phyloP scores from a whole-genome alignment of 1,284 basidiomycete species.

The Sanghuangporus baumii region DNA sequence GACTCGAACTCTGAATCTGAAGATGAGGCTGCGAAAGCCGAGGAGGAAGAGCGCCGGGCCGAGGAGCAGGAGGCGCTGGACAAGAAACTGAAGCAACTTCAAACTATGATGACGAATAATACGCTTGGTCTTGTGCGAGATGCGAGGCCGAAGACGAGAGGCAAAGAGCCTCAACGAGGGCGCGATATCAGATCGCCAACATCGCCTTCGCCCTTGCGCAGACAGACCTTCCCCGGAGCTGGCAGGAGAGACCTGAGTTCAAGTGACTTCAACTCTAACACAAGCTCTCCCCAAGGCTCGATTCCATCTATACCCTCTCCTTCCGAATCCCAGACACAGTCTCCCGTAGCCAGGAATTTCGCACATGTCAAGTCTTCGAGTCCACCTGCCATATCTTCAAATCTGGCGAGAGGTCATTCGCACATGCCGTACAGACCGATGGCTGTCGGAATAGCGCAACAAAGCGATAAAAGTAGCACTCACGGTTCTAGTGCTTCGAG shows the following conservation, averaged over 20 bases:
- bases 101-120: conserved; percentile 67
- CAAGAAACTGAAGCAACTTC: conserved; percentile 57
- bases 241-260: conserved; percentile 17
- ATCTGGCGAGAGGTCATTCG: conserved; percentile 43
- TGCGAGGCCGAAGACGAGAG: conserved; percentile 31
- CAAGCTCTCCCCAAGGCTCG: conserved; percentile 66
- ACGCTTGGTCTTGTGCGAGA: conserved; percentile 63
- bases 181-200: conserved; percentile 36
- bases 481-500: conserved; percentile 69
- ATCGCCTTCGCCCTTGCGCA: conserved; percentile 36
- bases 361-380: conserved; percentile 53
- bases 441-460: conserved; percentile 28
- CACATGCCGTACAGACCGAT: conserved; percentile 40
- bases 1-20: conserved; percentile 44
- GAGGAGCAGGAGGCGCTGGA: conserved; percentile 65
- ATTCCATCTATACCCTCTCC: conserved; percentile 75
- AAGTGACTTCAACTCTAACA: conserved; percentile 39
- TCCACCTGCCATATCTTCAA: conserved; percentile 49
- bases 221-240: conserved; percentile 43
- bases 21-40: conserved; percentile 51
- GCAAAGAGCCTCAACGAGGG: conserved; percentile 39
- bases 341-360: conserved; percentile 48
- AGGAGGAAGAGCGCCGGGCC: conserved; percentile 56
- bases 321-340: conserved; percentile 41
- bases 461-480: conserved; percentile 56